A percentile compares a stretch with the other conserved stretches of the same genome.
Evolutionary conservation across 2,329 filamentous ascomycete genomes (phyloP).

Genomic region (Colletotrichum noveboracense): DNA sequence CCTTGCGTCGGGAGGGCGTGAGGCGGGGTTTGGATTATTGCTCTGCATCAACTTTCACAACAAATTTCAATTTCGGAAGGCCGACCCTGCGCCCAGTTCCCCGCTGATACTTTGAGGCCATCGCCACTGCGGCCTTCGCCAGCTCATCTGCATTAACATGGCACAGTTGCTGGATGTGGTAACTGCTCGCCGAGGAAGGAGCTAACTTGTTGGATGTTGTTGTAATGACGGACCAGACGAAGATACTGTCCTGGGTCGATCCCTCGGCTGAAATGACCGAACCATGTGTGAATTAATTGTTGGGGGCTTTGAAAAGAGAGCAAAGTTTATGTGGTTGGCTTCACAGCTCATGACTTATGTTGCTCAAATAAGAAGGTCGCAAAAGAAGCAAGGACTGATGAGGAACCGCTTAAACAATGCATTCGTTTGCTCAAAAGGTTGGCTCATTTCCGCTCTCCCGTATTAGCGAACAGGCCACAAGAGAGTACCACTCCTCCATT

Average conservation of each 20-base stretch:
- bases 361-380: not conserved
- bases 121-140: not conserved
- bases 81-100: not conserved
- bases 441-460: not conserved
- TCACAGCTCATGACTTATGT: not conserved
- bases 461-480: not conserved
- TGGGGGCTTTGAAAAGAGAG: not conserved
- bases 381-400: not conserved
- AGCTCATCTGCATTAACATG: not conserved
- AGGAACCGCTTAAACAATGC: not conserved
- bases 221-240: not conserved
- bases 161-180: not conserved
- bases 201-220: not conserved
- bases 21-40: not conserved
- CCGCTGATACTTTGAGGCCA: not conserved
- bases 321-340: not conserved
- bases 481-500: not conserved
- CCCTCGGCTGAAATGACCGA: not conserved
- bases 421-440: fast-evolving
- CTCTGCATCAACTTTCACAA: not conserved
- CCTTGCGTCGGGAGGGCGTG: too few species aligned
- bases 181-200: not conserved
- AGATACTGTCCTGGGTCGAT: not conserved
- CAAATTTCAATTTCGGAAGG: not conserved
- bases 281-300: not conserved